phyloP scores from a whole-genome alignment of 345 rosid genomes.

The Hypericum perforatum region DNA sequence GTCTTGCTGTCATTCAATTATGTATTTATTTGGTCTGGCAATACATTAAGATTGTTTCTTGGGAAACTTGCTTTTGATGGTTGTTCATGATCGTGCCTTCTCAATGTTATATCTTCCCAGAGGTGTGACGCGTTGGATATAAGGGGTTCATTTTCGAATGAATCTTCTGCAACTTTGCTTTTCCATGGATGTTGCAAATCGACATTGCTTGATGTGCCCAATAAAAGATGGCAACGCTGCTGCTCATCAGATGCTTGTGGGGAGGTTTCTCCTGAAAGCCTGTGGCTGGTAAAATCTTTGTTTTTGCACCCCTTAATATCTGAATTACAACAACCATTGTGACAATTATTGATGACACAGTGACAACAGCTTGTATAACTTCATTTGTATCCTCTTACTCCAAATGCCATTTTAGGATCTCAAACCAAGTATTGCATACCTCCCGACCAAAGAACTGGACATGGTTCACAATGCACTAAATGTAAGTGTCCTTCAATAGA shows the following conservation, averaged over 20 bases:
- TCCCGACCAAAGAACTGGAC: constrained; percentile 70
- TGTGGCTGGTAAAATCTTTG: constrained; percentile 73
- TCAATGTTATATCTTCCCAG: constrained; percentile 28
- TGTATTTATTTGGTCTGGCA: not conserved
- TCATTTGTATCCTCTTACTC: constrained; percentile 4
- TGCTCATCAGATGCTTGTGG: constrained; percentile 34
- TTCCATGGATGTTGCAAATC: constrained; percentile 35
- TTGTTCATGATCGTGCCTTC: constrained; percentile 8
- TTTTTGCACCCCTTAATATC: constrained; percentile 5
- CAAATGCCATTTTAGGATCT: constrained; percentile 31
- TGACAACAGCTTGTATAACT: not conserved
- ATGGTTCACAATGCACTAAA: constrained; percentile 67
- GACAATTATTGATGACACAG: constrained; percentile 14
- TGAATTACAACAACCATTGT: not conserved
- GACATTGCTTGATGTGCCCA: constrained; percentile 28
- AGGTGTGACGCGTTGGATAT: constrained; percentile 35
- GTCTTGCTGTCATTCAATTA: not conserved
- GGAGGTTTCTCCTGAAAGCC: constrained; percentile 57
- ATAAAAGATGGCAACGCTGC: constrained; percentile 43
- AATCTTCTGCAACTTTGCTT: constrained; percentile 27
- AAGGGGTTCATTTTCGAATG: constrained; percentile 27
- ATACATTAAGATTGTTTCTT: not conserved
- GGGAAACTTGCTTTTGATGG: not conserved
- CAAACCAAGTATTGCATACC: constrained; percentile 65
- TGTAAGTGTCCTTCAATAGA: constrained; percentile 30